phyloP scores from a whole-genome alignment of 1,284 basidiomycete species.

The Puccinia polysora region DNA sequence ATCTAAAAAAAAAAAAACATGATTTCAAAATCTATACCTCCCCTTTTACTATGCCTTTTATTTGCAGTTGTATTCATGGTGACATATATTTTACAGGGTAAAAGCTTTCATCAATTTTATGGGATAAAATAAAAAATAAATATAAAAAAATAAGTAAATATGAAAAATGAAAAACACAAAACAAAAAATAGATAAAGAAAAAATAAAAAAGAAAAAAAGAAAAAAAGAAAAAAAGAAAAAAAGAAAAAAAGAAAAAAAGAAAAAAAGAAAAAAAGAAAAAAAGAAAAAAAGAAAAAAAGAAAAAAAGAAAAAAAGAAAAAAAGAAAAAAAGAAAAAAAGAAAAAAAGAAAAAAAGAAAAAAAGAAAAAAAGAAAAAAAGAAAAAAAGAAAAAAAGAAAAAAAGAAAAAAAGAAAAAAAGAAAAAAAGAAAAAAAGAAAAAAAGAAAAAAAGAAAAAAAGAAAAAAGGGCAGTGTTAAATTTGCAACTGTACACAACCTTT shows the following conservation, averaged over 20 bases:
- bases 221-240: not conserved
- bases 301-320: not conserved
- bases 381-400: not conserved
- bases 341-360: conserved; percentile 1
- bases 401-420: conserved; percentile 3
- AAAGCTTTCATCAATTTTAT: too few relatives aligned
- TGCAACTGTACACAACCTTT: too few relatives aligned
- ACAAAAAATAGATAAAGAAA: not conserved
- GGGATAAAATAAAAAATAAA: not conserved
- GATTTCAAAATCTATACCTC: too few relatives aligned
- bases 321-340: not conserved
- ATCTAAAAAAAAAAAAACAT: too few relatives aligned
- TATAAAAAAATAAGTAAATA: not conserved
- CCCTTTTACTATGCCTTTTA: too few relatives aligned
- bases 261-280: not conserved
- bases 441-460: not conserved
- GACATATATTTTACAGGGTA: too few relatives aligned
- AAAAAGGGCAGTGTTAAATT: not conserved
- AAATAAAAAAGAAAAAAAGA: not conserved
- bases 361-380: not conserved
- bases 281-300: not conserved
- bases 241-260: not conserved
- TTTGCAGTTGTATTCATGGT: too few relatives aligned
- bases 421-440: conserved; percentile 6
- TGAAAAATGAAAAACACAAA: not conserved